Percentiles rank a stretch among this genome's conserved stretches.
Evolutionary conservation across 2,329 filamentous ascomycete species (phyloP).

Genomic region (Microdochium nivale): DNA sequence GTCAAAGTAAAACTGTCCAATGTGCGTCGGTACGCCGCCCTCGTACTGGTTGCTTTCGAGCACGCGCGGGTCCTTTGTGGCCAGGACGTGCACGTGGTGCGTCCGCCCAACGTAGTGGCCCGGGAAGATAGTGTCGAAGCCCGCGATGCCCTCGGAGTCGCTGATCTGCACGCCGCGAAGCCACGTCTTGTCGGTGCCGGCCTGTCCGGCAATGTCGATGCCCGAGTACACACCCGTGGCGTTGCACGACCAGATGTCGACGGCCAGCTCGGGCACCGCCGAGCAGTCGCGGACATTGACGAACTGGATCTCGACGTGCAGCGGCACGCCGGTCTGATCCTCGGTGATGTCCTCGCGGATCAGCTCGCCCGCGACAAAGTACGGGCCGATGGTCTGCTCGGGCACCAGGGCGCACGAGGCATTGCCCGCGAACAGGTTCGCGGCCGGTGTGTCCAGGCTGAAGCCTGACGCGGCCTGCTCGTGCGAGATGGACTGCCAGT

Average conservation of each 20-base stretch:
- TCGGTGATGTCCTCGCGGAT: slow-evolving; percentile 28
- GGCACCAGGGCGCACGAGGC: slow-evolving; percentile 18
- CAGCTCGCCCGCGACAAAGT: slow-evolving; percentile 24
- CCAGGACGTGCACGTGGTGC: slow-evolving; percentile 30
- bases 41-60: slow-evolving; percentile 14
- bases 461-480: slow-evolving; percentile 17
- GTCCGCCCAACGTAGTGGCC: slow-evolving; percentile 29
- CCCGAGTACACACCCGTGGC: slow-evolving; percentile 29
- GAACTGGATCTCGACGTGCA: slow-evolving; percentile 30
- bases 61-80: slow-evolving; percentile 16
- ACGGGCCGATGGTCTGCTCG: slow-evolving; percentile 19
- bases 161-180: slow-evolving; percentile 39
- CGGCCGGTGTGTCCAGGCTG: slow-evolving; percentile 24
- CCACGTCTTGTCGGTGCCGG: slow-evolving; percentile 30
- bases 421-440: slow-evolving; percentile 20
- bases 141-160: slow-evolving; percentile 34
- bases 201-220: slow-evolving; percentile 16
- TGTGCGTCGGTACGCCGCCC: slow-evolving; percentile 11
- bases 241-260: slow-evolving; percentile 30
- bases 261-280: slow-evolving; percentile 21
- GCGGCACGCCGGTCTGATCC: slow-evolving; percentile 23
- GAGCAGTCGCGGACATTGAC: slow-evolving; percentile 25
- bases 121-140: slow-evolving; percentile 37
- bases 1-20: slow-evolving; percentile 23
- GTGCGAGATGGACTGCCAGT: slow-evolving; percentile 15